Conservation (phyloP, 257 asterid species). For the Solanum ossicruentum region DNA sequence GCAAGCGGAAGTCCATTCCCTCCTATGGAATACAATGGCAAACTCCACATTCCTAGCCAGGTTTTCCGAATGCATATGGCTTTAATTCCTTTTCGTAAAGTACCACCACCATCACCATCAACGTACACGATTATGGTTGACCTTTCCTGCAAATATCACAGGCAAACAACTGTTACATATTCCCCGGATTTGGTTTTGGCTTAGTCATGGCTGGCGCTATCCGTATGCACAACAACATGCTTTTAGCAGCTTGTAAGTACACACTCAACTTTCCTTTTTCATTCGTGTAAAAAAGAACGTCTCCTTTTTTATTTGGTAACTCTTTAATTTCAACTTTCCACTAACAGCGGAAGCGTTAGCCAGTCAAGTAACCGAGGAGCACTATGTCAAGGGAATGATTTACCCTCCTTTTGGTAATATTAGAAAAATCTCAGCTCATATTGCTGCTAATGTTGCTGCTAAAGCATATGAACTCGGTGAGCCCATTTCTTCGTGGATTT, state of each 20-base stretch:
- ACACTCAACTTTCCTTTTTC: background rate
- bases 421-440: slow-evolving; percentile 77
- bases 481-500: background rate
- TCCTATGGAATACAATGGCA: slow-evolving; percentile 58
- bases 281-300: background rate
- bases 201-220: slow-evolving; percentile 82
- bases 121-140: background rate
- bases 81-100: background rate
- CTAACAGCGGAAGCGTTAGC: slow-evolving; percentile 93
- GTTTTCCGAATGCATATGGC: slow-evolving; percentile 14
- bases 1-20: slow-evolving; percentile 95
- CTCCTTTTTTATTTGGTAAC: background rate
- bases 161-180: slow-evolving; percentile 95
- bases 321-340: background rate
- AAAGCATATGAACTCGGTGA: slow-evolving; percentile 86
- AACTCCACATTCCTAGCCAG: slow-evolving; percentile 65
- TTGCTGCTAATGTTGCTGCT: slow-evolving; percentile 92
- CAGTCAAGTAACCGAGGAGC: slow-evolving; percentile 74
- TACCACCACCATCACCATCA: background rate
- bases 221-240: slow-evolving; percentile 93
- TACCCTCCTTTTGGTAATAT: slow-evolving; percentile 74
- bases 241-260: slow-evolving; percentile 86
- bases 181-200: slow-evolving; percentile 93
- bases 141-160: slow-evolving; percentile 2
- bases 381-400: slow-evolving; percentile 77